phyloP scores from a whole-genome alignment of 169 alveolate species.

The Eimeria mitis region DNA sequence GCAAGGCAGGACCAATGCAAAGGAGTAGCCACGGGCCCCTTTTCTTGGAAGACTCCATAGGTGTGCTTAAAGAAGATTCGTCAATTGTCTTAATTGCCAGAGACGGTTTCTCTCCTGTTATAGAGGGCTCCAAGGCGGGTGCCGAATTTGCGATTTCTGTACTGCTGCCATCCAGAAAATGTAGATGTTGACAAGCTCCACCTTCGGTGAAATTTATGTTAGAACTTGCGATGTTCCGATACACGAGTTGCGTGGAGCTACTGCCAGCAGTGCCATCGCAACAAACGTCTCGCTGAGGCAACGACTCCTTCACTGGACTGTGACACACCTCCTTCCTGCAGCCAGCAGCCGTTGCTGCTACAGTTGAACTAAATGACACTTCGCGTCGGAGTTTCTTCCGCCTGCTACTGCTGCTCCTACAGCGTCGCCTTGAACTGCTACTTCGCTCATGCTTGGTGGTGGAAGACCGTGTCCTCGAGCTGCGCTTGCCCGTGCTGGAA shows the following conservation, averaged over 20 bases:
- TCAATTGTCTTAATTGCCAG: not conserved
- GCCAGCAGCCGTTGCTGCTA: not conserved
- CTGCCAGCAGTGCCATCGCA: constrained; percentile 4
- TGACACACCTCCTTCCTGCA: not conserved
- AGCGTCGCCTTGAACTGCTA: constrained; percentile 26
- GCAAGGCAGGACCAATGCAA: constrained; percentile 48
- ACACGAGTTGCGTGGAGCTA: not conserved
- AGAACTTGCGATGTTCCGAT: not conserved
- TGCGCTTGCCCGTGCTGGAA: constrained; percentile 30
- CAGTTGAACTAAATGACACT: not conserved
- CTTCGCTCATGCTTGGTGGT: constrained; percentile 1
- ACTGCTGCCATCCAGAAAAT: not conserved
- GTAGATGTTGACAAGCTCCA: not conserved
- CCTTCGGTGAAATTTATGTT: not conserved
- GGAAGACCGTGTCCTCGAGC: not conserved
- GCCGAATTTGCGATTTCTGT: not conserved
- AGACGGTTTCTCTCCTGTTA: not conserved
- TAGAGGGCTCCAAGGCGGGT: not conserved
- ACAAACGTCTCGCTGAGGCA: constrained; percentile 15
- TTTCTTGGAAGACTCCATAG: not conserved
- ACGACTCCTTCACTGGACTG: not conserved
- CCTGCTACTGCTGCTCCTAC: constrained; percentile 54
- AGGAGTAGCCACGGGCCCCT: constrained; percentile 52
- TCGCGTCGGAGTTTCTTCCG: constrained; percentile 23
- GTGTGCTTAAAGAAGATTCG: not conserved